These are phyloP conservation scores for Beauveria sp. DNA, from an alignment of 2,329 filamentous ascomycete species.

Conservation along the genomic window DNA sequence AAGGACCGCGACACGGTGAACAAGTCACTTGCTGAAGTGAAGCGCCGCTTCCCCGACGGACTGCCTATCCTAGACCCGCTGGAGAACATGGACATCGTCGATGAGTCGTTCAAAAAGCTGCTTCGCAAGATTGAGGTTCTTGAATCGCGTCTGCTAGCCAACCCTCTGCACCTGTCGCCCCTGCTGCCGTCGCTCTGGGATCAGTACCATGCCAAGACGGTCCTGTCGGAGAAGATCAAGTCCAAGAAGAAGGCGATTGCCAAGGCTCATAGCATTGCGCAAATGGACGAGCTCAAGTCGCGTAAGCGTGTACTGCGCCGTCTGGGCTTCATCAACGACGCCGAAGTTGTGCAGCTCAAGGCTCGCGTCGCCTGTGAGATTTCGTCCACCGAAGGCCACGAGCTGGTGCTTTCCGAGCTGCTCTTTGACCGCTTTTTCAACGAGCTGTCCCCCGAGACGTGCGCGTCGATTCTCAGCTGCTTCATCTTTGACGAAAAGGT, in stretches of 20 bases:
- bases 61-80: conserved; percentile 84
- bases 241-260: conserved; percentile 79
- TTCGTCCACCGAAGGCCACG: conserved; percentile 82
- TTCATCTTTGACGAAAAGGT: conserved; percentile 98
- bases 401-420: conserved; percentile 85
- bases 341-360: conserved; percentile 93
- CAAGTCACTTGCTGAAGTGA: conserved; percentile 68
- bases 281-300: conserved; percentile 92
- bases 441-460: conserved; percentile 79
- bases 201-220: conserved; percentile 76
- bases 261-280: conserved; percentile 78
- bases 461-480: conserved; percentile 77
- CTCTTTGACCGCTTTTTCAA: conserved; percentile 99
- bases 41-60: conserved; percentile 85
- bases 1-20: conserved; percentile 61
- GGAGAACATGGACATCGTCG: conserved; percentile 90
- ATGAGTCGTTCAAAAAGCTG: conserved; percentile 88
- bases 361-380: conserved; percentile 97
- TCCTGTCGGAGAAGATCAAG: conserved; percentile 72
- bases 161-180: conserved; percentile 86
- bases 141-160: conserved; percentile 80
- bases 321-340: conserved; percentile 90
- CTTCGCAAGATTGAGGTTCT: conserved; percentile 94
- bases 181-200: conserved; percentile 78
- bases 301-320: conserved; percentile 91